Base-by-base conservation (phyloP, 768 basidiomycete genomes). In the Lactarius akahatsu region DNA sequence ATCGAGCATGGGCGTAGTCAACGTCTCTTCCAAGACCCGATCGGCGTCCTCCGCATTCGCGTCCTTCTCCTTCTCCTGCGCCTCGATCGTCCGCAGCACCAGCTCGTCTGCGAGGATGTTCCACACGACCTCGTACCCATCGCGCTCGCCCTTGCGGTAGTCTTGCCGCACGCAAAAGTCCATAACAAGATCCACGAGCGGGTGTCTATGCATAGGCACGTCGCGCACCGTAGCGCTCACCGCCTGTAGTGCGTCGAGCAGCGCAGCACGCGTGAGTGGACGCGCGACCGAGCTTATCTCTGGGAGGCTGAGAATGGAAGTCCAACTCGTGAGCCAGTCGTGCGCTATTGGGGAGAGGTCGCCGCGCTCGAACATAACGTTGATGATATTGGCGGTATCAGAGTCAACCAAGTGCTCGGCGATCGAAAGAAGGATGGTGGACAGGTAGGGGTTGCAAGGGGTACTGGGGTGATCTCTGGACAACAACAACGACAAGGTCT, bases 261-360 rank as follows among this genome's bases (percentile, higher is more conserved):
- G 78, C 20, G 84, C 83, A 43, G 78, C 72, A 26, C 87, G 78
- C 3, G 90, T 89, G 20, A 80, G 66, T 0, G 86, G 84, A 18
- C 85, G 76, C 3, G 77, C 65, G 3, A 68, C 32, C 0, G 68
- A 69, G 64, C 70, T 73, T 3, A 78, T 67, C 36, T 65, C 72
- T 1, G 80, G 73, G 66, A 85, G 85, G n/a, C 75, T 77, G 16
- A 91, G 73, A 7, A 91, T 76, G 43, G 71, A 80, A 43, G 79
- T 74, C 91, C 91, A 92, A 72, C 88, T 86, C 20, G 77, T 76
- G 32, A 92, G 74, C 91, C 91, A 93, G 6, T 85, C 82, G 0
- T 87, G 84, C 1, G 87, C 86, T 13, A 88, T 88, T 1, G 91
- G 91, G 2, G 85, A 86, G 38, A 92, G 80, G 57, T 85, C 83